These are phyloP conservation scores for Calonectria montana DNA, from an alignment of 2,329 filamentous ascomycete genomes.

Conservation along the genomic window DNA sequence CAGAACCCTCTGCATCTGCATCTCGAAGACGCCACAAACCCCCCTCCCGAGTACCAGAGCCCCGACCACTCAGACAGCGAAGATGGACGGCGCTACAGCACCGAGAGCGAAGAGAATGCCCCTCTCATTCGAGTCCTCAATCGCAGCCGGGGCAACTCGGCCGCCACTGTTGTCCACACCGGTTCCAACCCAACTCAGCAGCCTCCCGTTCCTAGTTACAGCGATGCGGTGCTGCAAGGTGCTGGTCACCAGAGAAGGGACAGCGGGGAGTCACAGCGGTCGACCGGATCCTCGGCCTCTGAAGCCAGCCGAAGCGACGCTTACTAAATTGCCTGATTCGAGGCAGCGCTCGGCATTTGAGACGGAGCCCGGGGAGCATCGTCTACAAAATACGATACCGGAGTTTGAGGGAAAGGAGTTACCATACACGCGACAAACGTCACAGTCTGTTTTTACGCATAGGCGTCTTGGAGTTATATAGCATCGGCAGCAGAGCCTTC, in stretches of 20 bases:
- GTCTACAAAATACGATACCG: conserved; percentile 32
- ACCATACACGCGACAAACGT: conserved; percentile 37
- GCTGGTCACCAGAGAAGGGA: conserved; percentile 43
- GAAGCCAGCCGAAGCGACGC: conserved; percentile 5
- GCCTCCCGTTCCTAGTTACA: conserved; percentile 86
- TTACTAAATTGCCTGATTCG: not conserved
- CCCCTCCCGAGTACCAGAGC: conserved; percentile 79
- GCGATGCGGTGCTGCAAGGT: conserved; percentile 74
- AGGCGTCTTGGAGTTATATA: conserved; percentile 43
- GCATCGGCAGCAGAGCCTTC: conserved; percentile 31
- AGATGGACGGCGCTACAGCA: conserved; percentile 66
- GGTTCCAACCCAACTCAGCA: conserved; percentile 38
- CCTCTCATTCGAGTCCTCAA: conserved; percentile 64
- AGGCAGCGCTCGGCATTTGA: conserved; percentile 23
- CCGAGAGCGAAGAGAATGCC: conserved; percentile 67
- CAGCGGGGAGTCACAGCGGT: conserved; percentile 37
- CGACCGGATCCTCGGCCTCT: conserved; percentile 19
- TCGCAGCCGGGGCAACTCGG: conserved; percentile 62
- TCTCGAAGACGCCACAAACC: conserved; percentile 68
- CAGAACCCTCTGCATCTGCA: conserved; percentile 53
- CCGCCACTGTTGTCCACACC: conserved; percentile 51
- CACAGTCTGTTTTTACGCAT: conserved; percentile 39
- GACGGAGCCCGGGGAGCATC: conserved; percentile 13
- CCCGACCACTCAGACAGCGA: conserved; percentile 72
- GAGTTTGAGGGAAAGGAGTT: conserved; percentile 36